These are phyloP conservation scores for Pleurotus sapidus DNA, from an alignment of 768 basidiomycete species.

Conservation along the genomic window DNA sequence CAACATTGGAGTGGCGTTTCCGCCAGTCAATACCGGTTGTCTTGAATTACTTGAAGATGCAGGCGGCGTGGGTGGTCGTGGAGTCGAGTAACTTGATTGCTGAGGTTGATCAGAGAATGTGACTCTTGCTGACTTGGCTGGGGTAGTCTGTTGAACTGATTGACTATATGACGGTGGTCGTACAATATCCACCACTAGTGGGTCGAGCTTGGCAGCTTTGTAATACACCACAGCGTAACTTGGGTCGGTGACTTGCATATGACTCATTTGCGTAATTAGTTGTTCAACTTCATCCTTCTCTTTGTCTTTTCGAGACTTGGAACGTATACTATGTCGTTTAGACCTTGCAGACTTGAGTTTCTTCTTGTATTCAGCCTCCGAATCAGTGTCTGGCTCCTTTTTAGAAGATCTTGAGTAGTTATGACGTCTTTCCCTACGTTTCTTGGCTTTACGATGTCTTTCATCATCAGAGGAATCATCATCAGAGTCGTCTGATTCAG, in stretches of 20 bases:
- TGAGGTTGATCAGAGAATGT: too few species aligned
- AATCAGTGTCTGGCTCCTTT: conserved; percentile 4
- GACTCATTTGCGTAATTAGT: conserved; percentile 3
- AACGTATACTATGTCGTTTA: neutral
- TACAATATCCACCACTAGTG: neutral
- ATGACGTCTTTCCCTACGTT: neutral
- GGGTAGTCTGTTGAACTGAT: too few species aligned
- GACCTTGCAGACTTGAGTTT: neutral
- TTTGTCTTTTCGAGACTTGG: neutral
- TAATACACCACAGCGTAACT: neutral
- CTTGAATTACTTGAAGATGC: neutral
- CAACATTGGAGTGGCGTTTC: neutral
- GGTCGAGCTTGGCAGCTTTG: conserved; percentile 3
- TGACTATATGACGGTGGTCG: neutral
- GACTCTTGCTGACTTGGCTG: neutral
- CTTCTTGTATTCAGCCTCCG: too few species aligned
- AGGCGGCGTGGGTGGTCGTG: neutral
- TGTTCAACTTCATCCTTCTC: conserved; percentile 4
- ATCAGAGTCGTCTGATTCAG: neutral
- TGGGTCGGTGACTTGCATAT: conserved; percentile 1
- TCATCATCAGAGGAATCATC: neutral
- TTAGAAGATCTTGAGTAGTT: neutral
- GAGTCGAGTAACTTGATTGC: neutral
- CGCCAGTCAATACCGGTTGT: neutral
- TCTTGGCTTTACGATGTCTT: neutral